Conservation (phyloP, 176 grass and related monocot genomes). For the Aegilops speltoides region DNA sequence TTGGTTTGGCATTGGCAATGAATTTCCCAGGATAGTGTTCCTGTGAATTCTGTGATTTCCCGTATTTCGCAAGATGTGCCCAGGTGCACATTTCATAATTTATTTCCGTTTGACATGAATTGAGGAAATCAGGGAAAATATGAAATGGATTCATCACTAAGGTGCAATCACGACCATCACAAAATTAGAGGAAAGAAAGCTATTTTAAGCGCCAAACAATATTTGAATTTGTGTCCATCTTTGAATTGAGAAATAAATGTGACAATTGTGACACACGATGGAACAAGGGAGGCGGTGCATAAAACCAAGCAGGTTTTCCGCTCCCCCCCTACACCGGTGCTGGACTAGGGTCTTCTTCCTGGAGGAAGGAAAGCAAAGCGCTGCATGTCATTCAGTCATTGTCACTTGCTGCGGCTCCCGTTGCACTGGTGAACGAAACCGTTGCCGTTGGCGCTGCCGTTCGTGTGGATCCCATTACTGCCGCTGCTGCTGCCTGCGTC, state of each 20-base stretch:
- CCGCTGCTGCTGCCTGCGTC: slow-evolving; percentile 41
- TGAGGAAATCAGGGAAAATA: background rate
- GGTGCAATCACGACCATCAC: background rate
- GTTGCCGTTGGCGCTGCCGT: slow-evolving; percentile 53
- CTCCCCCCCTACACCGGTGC: slow-evolving; percentile 35
- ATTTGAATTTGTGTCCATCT: slow-evolving; percentile 48
- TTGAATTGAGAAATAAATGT: slow-evolving; percentile 78
- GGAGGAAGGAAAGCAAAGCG: slow-evolving; percentile 23
- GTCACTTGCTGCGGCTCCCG: slow-evolving; percentile 59
- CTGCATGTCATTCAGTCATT: slow-evolving; percentile 1
- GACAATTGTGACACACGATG: slow-evolving; percentile 6
- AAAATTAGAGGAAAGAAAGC: background rate
- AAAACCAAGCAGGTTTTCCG: slow-evolving; percentile 43
- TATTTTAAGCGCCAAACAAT: background rate
- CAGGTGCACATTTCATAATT: background rate
- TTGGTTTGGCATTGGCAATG: no score
- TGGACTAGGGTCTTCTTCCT: slow-evolving; percentile 33
- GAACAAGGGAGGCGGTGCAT: slow-evolving; percentile 41
- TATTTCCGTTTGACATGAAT: background rate
- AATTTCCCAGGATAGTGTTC: no score
- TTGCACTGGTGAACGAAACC: slow-evolving; percentile 64
- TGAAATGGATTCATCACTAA: background rate
- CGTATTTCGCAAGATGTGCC: background rate
- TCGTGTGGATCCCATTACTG: slow-evolving; percentile 38
- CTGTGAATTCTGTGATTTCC: background rate